Evolutionary conservation across 2,329 filamentous ascomycete species (phyloP).

Genomic region (Teratosphaeria pseudoeucalypti): DNA sequence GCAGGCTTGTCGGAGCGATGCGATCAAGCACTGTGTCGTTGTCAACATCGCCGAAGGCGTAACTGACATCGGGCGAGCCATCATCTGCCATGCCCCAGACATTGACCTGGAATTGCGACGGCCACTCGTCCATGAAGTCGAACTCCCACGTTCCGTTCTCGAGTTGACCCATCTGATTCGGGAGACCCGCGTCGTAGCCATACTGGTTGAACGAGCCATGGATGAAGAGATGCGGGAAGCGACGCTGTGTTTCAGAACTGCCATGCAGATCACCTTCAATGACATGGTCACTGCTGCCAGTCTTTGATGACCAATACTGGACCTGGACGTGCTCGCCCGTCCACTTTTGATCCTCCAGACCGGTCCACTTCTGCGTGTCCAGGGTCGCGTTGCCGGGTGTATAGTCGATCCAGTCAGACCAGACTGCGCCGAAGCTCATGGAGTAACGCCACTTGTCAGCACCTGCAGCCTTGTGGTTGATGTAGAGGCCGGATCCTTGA

Average conservation of each 20-base stretch:
- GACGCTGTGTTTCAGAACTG: constrained; percentile 30
- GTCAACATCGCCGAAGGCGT: constrained; percentile 52
- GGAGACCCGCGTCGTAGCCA: constrained; percentile 51
- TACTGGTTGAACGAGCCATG: constrained; percentile 55
- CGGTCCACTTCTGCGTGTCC: constrained; percentile 43
- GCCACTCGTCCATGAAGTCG: constrained; percentile 55
- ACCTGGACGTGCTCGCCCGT: constrained; percentile 51
- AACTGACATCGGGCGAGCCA: constrained; percentile 50
- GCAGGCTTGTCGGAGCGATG: constrained; percentile 49
- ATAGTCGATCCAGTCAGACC: constrained; percentile 50
- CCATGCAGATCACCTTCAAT: constrained; percentile 48
- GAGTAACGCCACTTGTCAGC: constrained; percentile 54
- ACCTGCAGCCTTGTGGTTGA: constrained; percentile 51
- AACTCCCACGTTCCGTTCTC: constrained; percentile 45
- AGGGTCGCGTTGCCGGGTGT: constrained; percentile 41
- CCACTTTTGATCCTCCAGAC: constrained; percentile 49
- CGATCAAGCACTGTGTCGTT: constrained; percentile 51
- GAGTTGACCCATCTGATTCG: constrained; percentile 42
- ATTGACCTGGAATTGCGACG: constrained; percentile 51
- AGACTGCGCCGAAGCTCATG: constrained; percentile 50
- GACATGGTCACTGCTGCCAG: constrained; percentile 49
- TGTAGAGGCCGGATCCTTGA: constrained; percentile 33
- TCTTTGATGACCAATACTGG: constrained; percentile 51
- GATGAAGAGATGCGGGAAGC: constrained; percentile 53
- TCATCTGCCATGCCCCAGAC: constrained; percentile 58